A percentile compares a stretch with the other conserved stretches of the same genome.
Conservation (phyloP, 345 rosid species). For the Nasturtium officinale region DNA sequence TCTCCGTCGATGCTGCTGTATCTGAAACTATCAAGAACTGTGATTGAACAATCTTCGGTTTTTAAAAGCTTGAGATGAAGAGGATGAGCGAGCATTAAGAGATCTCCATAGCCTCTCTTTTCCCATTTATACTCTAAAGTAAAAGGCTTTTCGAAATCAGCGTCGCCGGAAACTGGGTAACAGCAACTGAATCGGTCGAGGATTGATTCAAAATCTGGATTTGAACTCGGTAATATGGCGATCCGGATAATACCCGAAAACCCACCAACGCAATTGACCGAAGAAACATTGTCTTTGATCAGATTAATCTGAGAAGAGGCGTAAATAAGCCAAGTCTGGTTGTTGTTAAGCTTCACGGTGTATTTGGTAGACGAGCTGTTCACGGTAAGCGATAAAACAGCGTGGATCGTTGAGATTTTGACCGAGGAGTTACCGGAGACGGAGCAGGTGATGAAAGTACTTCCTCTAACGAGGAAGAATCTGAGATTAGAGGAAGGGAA, state of each 20-base stretch:
- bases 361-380: conserved; percentile 60
- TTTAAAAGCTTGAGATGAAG: conserved; percentile 71
- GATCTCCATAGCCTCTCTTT: conserved; percentile 88
- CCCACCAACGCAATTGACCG: conserved; percentile 48
- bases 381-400: conserved; percentile 58
- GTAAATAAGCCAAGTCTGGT: conserved; percentile 85
- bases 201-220: conserved; percentile 50
- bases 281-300: conserved; percentile 45
- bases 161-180: conserved; percentile 82
- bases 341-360: conserved; percentile 69
- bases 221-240: conserved; percentile 56
- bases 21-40: conserved; percentile 60
- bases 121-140: conserved; percentile 80
- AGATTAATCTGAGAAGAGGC: conserved; percentile 68
- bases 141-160: conserved; percentile 66
- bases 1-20: conserved; percentile 87
- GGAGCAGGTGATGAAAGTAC: conserved; percentile 78
- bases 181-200: conserved; percentile 84
- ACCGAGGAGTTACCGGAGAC: conserved; percentile 50
- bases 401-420: conserved; percentile 73
- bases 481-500: conserved; percentile 68
- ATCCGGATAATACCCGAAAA: conserved; percentile 71
- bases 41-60: conserved; percentile 41
- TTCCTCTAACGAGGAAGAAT: conserved; percentile 82
- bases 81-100: conserved; percentile 91